Base-by-base conservation (phyloP, 108 stramenopile genomes). In the Pseudonitzschia multiseries region DNA sequence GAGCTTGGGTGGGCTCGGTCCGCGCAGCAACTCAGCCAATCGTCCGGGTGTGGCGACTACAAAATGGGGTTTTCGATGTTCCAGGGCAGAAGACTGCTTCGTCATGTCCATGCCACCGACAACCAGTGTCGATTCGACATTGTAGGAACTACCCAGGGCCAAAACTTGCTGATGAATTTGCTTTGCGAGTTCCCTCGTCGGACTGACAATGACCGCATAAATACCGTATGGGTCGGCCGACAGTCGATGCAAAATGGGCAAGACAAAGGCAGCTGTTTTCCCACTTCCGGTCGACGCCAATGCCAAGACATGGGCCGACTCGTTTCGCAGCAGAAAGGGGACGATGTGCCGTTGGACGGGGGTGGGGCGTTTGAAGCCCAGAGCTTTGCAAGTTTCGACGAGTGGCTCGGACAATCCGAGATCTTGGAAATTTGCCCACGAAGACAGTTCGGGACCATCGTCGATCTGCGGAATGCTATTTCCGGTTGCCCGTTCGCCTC, bases 21-120 rank as follows among this genome's bases (percentile, higher is more conserved):
- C 89, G 10, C 92, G 86, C 31, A 98, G 73, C n/a, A 97, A 79
- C 36, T 88, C 85, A 4, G 90, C 93, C 74, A 98, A 77, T 57
- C 99, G 79, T 32, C 99, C 99, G 17, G 97, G 97, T 15, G 99
- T 99, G 8, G 92, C 99, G 20, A 99, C 96, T 29, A 93, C 83
- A 71, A 99, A 86, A 73, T 99, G 97, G 0, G 99, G 99, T 44
- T 93, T 88, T 18, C 68, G 54, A 17, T 62, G 61, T 17, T 83
- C 81, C 77, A 95, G 70, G 42, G 86, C 87, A 57, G 84, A 81
- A 15, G 77, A 59, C 73, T 99, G 97, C 50, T 78, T 74, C 24
- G 96, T 86, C 61, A 78, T 32, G 76, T 94, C 90, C 81, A 93
- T 72, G 43, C 99, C 99, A 48, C 99, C 99, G 8, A 97, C 93